A percentile compares a stretch with the other conserved stretches of the same genome.
These are phyloP conservation scores for Hyaloperonospora arabidopsidis DNA, from an alignment of 352 stramenopile species.

Conservation along the genomic window DNA sequence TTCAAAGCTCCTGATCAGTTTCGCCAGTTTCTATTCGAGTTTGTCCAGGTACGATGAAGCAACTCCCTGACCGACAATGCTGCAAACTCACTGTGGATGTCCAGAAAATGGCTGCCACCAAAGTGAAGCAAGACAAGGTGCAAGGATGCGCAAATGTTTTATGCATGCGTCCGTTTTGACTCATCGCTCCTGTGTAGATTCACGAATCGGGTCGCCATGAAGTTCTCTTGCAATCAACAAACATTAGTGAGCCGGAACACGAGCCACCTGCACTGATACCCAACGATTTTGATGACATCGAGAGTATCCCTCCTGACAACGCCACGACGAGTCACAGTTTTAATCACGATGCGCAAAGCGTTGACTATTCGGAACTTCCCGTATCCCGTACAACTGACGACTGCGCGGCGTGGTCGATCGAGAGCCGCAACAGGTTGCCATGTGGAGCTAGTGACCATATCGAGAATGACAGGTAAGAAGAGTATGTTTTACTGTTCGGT, in stretches of 20 bases:
- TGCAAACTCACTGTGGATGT: background rate
- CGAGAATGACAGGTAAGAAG: conserved; percentile 8
- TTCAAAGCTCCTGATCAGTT: conserved; percentile 41
- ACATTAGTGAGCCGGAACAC: background rate
- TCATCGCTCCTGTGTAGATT: conserved; percentile 2
- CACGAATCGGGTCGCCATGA: background rate
- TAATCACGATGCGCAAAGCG: background rate
- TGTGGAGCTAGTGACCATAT: conserved; percentile 16
- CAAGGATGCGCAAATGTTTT: background rate
- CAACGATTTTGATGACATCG: background rate
- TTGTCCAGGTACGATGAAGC: conserved; percentile 37
- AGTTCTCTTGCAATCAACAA: background rate
- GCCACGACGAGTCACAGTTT: background rate
- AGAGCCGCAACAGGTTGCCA: too few relatives aligned
- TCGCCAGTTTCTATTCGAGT: conserved; percentile 27
- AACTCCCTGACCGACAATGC: background rate
- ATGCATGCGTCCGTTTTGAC: background rate
- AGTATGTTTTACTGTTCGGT: background rate
- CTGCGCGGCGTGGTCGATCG: background rate
- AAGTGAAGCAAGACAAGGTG: conserved; percentile 15
- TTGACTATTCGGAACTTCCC: background rate
- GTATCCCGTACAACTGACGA: background rate
- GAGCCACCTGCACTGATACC: background rate
- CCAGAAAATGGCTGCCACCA: conserved; percentile 11
- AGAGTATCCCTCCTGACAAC: background rate